Percentiles rank a stretch among this genome's conserved stretches.
Conservation (phyloP, 2,329 filamentous ascomycete genomes). For the Aspergillus fructus region DNA sequence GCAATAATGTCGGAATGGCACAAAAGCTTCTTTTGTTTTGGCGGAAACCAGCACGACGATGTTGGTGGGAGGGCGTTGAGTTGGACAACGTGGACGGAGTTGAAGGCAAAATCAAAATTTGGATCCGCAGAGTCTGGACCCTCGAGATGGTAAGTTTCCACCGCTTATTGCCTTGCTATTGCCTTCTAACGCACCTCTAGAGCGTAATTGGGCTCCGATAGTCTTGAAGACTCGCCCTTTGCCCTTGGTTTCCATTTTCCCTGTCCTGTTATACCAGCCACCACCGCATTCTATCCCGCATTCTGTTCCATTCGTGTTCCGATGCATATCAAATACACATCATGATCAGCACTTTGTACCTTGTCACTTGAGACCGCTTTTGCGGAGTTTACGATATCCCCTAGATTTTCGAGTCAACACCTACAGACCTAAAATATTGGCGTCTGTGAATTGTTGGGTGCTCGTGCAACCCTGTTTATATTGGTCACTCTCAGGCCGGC, state of each 20-base stretch:
- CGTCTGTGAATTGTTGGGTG: conserved; percentile 13
- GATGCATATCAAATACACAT: conserved; percentile 15
- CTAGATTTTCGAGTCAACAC: conserved; percentile 15
- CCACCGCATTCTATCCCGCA: conserved; percentile 6
- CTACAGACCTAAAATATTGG: conserved; percentile 18
- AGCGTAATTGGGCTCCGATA: conserved; percentile 80
- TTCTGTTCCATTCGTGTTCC: conserved; percentile 3
- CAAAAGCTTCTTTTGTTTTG: conserved; percentile 97
- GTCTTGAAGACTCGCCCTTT: conserved; percentile 12
- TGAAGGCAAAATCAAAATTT: conserved; percentile 90
- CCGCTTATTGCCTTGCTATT: not conserved
- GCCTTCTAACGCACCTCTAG: conserved; percentile 40
- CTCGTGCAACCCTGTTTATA: conserved; percentile 21
- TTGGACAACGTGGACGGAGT: conserved; percentile 86
- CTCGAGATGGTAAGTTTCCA: conserved; percentile 73
- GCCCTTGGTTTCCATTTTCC: conserved; percentile 20
- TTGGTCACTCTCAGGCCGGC: conserved; percentile 16
- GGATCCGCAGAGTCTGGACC: conserved; percentile 98
- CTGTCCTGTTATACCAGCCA: conserved; percentile 21
- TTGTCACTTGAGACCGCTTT: conserved; percentile 17
- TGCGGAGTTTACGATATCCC: conserved; percentile 25
- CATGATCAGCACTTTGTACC: conserved; percentile 14
- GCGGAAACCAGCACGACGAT: conserved; percentile 92
- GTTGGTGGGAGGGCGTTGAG: conserved; percentile 99
- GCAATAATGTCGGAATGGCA: conserved; percentile 86